These are phyloP conservation scores for Eremochloa ophiuroides DNA, from an alignment of 176 grass and related monocot genomes.

Conservation along the genomic window DNA sequence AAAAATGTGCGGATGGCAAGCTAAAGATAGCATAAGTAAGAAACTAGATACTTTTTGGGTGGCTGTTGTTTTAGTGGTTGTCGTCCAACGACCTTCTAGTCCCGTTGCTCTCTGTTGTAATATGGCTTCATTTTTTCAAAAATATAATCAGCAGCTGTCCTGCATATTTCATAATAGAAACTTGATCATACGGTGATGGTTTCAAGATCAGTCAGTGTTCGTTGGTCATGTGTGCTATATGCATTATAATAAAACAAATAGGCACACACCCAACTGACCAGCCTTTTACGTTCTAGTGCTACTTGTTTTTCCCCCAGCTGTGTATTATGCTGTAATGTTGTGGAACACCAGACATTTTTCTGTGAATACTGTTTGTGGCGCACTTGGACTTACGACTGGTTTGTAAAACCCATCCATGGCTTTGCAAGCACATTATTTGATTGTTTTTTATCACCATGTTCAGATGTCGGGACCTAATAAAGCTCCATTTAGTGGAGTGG, in stretches of 20 bases:
- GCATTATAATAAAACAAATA: slow-evolving; percentile 1
- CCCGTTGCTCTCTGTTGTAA: neutral
- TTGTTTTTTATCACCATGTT: neutral
- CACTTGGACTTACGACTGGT: neutral
- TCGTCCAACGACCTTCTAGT: neutral
- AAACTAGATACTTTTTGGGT: neutral
- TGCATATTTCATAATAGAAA: neutral
- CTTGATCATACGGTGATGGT: neutral
- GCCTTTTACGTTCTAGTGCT: neutral
- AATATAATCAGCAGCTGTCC: neutral
- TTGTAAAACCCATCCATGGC: neutral
- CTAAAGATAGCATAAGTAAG: slow-evolving; percentile 3
- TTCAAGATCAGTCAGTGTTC: neutral
- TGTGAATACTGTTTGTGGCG: neutral
- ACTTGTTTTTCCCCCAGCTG: neutral
- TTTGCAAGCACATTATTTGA: slow-evolving; percentile 6
- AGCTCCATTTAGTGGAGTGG: slow-evolving; percentile 52
- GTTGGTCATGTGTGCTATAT: neutral
- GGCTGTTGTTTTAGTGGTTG: neutral
- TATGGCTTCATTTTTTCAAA: neutral
- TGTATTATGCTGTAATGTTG: slow-evolving; percentile 13
- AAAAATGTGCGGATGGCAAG: neutral
- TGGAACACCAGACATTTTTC: neutral
- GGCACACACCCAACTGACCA: neutral
- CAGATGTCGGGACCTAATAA: slow-evolving; percentile 31